phyloP scores from a whole-genome alignment of 192 early-diverging fungal species.

The Coemansia interrupta region DNA sequence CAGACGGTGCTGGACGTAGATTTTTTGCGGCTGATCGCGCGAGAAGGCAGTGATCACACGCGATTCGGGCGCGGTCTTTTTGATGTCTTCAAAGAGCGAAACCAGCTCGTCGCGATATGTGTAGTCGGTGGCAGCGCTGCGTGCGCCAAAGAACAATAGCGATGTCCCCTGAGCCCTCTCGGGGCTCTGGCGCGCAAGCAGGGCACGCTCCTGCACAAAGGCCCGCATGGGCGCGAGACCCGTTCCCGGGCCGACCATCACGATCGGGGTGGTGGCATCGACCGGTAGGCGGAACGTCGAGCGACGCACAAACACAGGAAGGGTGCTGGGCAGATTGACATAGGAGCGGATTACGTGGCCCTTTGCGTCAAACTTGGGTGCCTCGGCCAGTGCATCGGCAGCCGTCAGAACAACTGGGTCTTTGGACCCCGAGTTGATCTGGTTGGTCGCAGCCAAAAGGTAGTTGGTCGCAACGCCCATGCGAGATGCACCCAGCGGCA shows the following conservation, averaged over 20 bases:
- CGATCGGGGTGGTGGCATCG: constrained; percentile 71
- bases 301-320: constrained; percentile 84
- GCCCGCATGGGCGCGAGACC: constrained; percentile 98
- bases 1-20: constrained; percentile 94
- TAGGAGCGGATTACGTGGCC: constrained; percentile 29
- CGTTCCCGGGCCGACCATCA: constrained; percentile 99
- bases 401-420: neutral
- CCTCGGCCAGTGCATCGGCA: constrained; percentile 24
- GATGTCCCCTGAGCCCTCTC: constrained; percentile 68
- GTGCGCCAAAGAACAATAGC: constrained; percentile 92
- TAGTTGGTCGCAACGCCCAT: constrained; percentile 88
- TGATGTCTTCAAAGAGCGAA: constrained; percentile 60
- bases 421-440: neutral
- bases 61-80: constrained; percentile 48
- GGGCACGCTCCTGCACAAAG: constrained; percentile 86
- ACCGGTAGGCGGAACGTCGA: constrained; percentile 89
- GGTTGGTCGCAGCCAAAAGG: constrained; percentile 58
- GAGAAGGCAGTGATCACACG: constrained; percentile 89
- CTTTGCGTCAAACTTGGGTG: constrained; percentile 16
- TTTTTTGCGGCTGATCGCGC: constrained; percentile 77
- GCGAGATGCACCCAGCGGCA: constrained; percentile 54
- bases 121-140: constrained; percentile 79
- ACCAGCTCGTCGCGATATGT: constrained; percentile 85
- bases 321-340: constrained; percentile 13
- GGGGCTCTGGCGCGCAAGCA: constrained; percentile 54